Evolutionary conservation across 441 rosid species (phyloP).

Genomic region (Melastoma candidum): DNA sequence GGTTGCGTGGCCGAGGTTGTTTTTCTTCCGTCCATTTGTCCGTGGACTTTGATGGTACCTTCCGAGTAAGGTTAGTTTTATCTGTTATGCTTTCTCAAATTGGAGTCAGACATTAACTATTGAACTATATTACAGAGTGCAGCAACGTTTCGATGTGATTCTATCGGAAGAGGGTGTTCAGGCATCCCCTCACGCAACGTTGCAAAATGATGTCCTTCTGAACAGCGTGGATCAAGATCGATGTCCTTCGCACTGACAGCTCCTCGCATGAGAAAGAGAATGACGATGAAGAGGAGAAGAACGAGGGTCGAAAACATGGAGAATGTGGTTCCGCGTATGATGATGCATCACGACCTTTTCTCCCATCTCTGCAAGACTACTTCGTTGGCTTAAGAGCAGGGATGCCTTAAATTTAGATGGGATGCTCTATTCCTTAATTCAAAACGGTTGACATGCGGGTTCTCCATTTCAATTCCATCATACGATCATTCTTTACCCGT

Average conservation of each 20-base stretch:
- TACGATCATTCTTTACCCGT: too few relatives aligned
- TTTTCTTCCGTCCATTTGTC: constrained; percentile 33
- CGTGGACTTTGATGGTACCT: constrained; percentile 43
- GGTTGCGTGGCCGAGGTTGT: constrained; percentile 44
- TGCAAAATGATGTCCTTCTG: constrained; percentile 68
- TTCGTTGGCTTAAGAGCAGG: constrained; percentile 7
- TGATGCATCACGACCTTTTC: constrained; percentile 57
- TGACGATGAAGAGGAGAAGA: constrained; percentile 65
- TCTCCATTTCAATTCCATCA: not conserved
- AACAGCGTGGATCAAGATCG: constrained; percentile 54
- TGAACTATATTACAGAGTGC: not conserved
- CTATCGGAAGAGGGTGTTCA: constrained; percentile 46
- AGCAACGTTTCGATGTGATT: not conserved
- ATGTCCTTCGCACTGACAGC: constrained; percentile 47
- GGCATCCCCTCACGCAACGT: constrained; percentile 85
- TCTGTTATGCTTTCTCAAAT: not conserved
- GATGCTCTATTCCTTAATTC: constrained; percentile 3
- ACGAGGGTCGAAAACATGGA: constrained; percentile 59
- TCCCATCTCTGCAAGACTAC: constrained; percentile 55
- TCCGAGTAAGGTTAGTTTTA: constrained; percentile 47
- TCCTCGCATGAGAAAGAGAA: constrained; percentile 30
- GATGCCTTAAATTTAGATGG: constrained; percentile 10
- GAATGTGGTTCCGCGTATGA: constrained; percentile 34
- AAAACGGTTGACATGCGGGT: constrained; percentile 7
- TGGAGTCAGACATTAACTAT: too few relatives aligned